Evolutionary conservation across 495 filamentous ascomycete genomes (phyloP), one percentile per base, ranked within the genome.

Genomic region (Xylaria palmicola): DNA sequence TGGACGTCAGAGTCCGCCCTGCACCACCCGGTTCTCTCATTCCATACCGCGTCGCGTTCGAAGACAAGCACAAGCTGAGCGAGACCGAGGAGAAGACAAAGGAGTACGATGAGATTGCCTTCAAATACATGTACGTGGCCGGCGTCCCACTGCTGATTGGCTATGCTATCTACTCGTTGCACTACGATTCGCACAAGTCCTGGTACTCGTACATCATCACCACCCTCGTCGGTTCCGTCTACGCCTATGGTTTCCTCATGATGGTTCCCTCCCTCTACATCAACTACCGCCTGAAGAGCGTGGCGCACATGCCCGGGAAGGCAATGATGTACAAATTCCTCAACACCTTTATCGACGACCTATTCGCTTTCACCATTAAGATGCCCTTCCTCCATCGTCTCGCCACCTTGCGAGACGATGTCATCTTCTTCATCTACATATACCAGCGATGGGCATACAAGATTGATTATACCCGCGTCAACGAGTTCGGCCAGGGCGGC

Each of bases 311-410:
- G 94, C 94, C 95, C 3, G 89, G 81, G 37, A 91, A 90, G 72
- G 92, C 94, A 7, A 92, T 98, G 93, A 92, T 86, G 64, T 98
- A 98, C 79, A 98, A 98, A 77, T 94, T 97, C 75, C 79, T 98
- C 19, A 90, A 90, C 73, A 88, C 85, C 4, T 88, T 82, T 63
- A 85, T 85, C 66, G 80, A 83, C 70, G 76, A 72, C 58, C 81
- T 98, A 30, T 98, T 98, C 68, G 94, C 94, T 12, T 98, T 96
- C 69, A 98, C 94, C 15, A 96, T 98, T 75, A 98, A 97, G 78
- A 98, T 98, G 94, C 94, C 94, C 2, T 89, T 90, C 66, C 82
- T 98, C 32, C 95, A 98, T 73, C 85, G 94, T n/a, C 80, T 98
- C 40, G 93, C 95, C 0, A 98, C 95, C 12, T 80, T 98, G 60